Evolutionary conservation across 2,329 filamentous ascomycete genomes (phyloP).

Genomic region (Colletotrichum limetticola): DNA sequence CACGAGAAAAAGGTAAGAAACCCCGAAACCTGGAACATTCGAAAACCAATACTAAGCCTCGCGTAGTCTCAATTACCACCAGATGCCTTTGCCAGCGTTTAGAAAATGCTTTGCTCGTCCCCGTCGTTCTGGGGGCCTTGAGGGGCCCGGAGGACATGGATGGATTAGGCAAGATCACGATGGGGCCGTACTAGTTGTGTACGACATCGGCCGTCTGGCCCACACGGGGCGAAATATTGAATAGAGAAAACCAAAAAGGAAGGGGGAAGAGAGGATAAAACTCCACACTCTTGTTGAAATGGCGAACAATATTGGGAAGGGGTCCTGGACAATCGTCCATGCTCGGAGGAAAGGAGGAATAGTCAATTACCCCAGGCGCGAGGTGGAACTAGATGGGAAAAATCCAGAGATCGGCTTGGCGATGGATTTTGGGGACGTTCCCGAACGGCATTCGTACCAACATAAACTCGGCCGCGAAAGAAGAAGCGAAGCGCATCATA

Average conservation of each 20-base stretch:
- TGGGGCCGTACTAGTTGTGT: constrained; percentile 11
- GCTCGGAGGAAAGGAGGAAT: constrained; percentile 8
- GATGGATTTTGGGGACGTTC: background rate
- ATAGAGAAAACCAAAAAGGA: background rate
- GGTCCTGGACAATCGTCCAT: constrained; percentile 4
- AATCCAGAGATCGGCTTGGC: constrained; percentile 13
- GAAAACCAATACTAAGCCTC: constrained; percentile 11
- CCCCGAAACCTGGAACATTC: background rate
- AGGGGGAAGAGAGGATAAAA: background rate
- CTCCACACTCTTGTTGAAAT: constrained; percentile 16
- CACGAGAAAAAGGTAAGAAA: constrained; percentile 75
- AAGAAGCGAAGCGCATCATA: constrained; percentile 6
- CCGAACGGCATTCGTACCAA: constrained; percentile 5
- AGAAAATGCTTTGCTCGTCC: constrained; percentile 34
- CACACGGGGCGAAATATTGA: constrained; percentile 20
- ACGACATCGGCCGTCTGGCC: constrained; percentile 17
- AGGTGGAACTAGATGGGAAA: constrained; percentile 14
- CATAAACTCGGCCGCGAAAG: constrained; percentile 5
- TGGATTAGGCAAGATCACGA: constrained; percentile 19
- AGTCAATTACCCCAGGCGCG: constrained; percentile 3
- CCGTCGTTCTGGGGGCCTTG: constrained; percentile 2
- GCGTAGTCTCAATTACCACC: constrained; percentile 57
- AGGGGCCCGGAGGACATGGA: constrained; percentile 17
- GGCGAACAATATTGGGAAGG: background rate
- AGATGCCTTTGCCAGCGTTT: constrained; percentile 54